These are phyloP conservation scores for Suillus occidentalis DNA, from an alignment of 768 basidiomycete genomes.

Conservation along the genomic window DNA sequence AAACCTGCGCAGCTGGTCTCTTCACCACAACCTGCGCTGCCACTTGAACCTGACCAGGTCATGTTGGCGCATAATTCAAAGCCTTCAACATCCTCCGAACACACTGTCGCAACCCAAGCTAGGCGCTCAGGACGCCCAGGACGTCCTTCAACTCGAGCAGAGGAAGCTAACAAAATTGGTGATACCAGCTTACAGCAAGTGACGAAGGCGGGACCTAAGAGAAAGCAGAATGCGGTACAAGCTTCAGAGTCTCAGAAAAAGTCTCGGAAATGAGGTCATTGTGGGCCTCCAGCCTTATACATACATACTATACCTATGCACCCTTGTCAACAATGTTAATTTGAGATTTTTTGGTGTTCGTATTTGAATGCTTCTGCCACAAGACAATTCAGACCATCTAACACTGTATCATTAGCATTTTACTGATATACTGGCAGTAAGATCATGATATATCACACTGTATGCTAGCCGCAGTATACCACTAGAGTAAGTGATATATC, in stretches of 20 bases:
- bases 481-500: background rate
- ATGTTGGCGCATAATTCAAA: background rate
- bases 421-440: background rate
- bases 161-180: background rate
- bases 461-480: background rate
- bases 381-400: background rate
- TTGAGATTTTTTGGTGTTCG: background rate
- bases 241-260: background rate
- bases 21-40: too few species aligned
- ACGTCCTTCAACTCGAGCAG: background rate
- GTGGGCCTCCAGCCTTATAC: background rate
- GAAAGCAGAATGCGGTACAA: background rate
- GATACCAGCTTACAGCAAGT: background rate
- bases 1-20: too few species aligned
- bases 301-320: background rate
- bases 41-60: background rate
- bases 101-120: background rate
- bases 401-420: background rate
- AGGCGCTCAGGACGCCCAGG: background rate
- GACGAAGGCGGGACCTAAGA: background rate
- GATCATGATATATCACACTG: background rate
- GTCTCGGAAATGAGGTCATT: background rate
- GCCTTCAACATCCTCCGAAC: background rate
- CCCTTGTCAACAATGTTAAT: background rate
- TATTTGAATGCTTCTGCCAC: background rate